Percentiles rank a stretch among this genome's conserved stretches.
Evolutionary conservation across 345 rosid genomes (phyloP).

Genomic region (Citrus maxima): DNA sequence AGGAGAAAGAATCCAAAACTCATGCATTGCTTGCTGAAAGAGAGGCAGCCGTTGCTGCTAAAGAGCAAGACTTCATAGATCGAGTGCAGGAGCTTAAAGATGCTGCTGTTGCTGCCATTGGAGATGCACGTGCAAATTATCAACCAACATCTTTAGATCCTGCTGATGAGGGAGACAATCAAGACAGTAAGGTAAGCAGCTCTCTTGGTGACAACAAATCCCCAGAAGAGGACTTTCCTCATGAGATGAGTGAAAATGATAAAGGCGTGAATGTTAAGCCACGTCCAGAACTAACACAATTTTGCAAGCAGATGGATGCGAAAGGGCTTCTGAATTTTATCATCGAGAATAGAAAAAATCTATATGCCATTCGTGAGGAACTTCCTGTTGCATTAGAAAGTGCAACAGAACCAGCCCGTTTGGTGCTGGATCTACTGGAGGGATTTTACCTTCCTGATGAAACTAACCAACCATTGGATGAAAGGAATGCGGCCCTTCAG

Average conservation of each 20-base stretch:
- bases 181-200: constrained; percentile 55
- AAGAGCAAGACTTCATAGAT: constrained; percentile 52
- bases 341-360: constrained; percentile 42
- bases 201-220: constrained; percentile 40
- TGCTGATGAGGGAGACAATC: constrained; percentile 28
- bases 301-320: constrained; percentile 69
- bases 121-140: constrained; percentile 33
- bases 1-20: constrained; percentile 37
- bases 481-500: constrained; percentile 53
- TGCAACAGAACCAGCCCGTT: constrained; percentile 57
- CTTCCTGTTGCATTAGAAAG: constrained; percentile 52
- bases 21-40: constrained; percentile 33
- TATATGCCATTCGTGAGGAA: constrained; percentile 41
- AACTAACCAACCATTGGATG: constrained; percentile 35
- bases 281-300: constrained; percentile 44
- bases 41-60: constrained; percentile 44
- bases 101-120: constrained; percentile 54
- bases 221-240: constrained; percentile 39
- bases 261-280: constrained; percentile 42
- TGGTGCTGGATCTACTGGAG: constrained; percentile 61
- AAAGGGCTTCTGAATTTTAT: constrained; percentile 49
- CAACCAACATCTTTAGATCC: constrained; percentile 24
- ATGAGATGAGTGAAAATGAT: constrained; percentile 33
- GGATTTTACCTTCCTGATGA: constrained; percentile 49
- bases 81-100: constrained; percentile 60